Conservation (phyloP, 1,284 basidiomycete species). For the Moniliophthora roreri region DNA sequence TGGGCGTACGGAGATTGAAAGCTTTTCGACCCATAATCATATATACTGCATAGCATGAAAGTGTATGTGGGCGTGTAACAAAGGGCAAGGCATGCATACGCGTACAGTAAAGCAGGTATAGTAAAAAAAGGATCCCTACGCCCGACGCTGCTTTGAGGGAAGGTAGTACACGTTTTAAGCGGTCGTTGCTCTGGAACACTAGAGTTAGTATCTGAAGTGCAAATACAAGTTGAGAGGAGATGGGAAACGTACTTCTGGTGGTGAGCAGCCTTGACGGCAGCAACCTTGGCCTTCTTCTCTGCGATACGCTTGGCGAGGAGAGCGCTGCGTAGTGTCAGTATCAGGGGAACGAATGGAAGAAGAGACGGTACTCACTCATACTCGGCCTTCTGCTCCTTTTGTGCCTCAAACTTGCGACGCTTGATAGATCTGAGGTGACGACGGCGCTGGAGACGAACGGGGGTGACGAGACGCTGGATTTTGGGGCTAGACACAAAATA, state of each 20-base stretch:
- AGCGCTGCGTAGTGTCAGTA: conserved; percentile 38
- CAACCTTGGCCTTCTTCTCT: conserved; percentile 90
- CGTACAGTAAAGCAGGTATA: not conserved
- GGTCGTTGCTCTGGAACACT: conserved; percentile 8
- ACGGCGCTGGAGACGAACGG: conserved; percentile 94
- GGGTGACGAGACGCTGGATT: conserved; percentile 92
- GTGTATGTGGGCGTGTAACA: not conserved
- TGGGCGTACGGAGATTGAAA: not conserved
- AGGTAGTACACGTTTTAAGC: conserved; percentile 1
- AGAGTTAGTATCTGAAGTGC: not conserved
- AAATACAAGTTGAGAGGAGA: not conserved
- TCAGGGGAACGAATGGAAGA: no score
- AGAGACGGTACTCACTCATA: conserved; percentile 62
- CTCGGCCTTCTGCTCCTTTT: conserved; percentile 95
- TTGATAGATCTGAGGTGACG: conserved; percentile 92
- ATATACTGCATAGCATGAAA: conserved; percentile 2
- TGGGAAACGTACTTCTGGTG: conserved; percentile 44
- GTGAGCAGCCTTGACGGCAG: conserved; percentile 77
- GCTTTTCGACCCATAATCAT: conserved; percentile 4
- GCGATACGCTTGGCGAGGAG: conserved; percentile 88
- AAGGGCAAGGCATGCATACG: not conserved
- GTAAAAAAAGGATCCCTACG: not conserved
- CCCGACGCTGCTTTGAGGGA: not conserved
- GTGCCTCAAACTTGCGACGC: conserved; percentile 84
- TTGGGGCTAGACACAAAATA: conserved; percentile 56